Evolutionary conservation across 768 basidiomycete species (phyloP).

Genomic region (Phallus indusiatus): DNA sequence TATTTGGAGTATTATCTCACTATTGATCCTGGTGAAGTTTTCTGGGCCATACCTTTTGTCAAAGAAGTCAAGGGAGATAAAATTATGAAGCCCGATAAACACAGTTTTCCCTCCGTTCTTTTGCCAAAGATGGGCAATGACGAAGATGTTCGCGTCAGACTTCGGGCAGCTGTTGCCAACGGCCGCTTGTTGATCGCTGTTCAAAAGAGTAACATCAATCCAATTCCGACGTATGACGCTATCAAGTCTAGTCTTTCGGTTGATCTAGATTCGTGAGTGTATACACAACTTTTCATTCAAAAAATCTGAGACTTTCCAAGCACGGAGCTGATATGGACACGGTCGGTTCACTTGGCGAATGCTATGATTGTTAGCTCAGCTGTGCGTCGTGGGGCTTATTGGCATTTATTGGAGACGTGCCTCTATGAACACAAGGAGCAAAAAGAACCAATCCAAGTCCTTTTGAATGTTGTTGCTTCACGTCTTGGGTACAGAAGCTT

Average conservation of each 20-base stretch:
- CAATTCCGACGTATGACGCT: slow-evolving; percentile 34
- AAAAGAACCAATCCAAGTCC: slow-evolving; percentile 32
- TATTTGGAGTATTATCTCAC: slow-evolving; percentile 61
- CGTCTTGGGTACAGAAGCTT: slow-evolving; percentile 57
- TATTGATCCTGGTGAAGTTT: slow-evolving; percentile 41
- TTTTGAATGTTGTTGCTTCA: slow-evolving; percentile 52
- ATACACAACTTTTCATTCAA: neutral
- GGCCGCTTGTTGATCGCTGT: slow-evolving; percentile 49
- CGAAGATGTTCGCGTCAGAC: slow-evolving; percentile 75
- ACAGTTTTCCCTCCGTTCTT: slow-evolving; percentile 32
- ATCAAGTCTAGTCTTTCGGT: slow-evolving; percentile 37
- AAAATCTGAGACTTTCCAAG: slow-evolving; percentile 26
- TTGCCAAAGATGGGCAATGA: slow-evolving; percentile 53
- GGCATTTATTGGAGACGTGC: slow-evolving; percentile 75
- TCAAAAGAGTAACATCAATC: slow-evolving; percentile 22
- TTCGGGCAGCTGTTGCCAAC: slow-evolving; percentile 56
- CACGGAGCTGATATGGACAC: slow-evolving; percentile 68
- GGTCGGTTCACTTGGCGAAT: slow-evolving; percentile 62
- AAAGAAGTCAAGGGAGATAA: slow-evolving; percentile 20
- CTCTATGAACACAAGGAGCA: slow-evolving; percentile 25
- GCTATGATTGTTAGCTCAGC: slow-evolving; percentile 71
- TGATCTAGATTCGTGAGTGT: slow-evolving; percentile 41
- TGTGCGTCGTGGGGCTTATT: slow-evolving; percentile 74
- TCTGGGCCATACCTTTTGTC: slow-evolving; percentile 31
- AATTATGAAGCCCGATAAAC: slow-evolving; percentile 11